These are phyloP conservation scores for Nicotiana paniculata DNA, from an alignment of 257 asterid species.

Conservation along the genomic window DNA sequence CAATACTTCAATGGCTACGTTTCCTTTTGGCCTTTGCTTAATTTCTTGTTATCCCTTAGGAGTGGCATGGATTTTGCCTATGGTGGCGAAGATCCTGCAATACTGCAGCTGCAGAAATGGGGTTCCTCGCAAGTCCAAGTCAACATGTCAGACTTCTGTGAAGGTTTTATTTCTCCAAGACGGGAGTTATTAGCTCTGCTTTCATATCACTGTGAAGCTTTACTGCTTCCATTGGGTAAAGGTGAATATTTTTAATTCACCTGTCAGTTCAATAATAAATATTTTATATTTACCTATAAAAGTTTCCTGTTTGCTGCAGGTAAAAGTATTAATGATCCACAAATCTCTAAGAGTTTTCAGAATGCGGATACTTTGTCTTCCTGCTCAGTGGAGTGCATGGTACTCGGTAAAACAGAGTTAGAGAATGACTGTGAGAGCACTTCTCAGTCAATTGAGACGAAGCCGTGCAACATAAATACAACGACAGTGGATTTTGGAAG, in stretches of 20 bases:
- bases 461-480: constrained; percentile 19
- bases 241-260: constrained; percentile 30
- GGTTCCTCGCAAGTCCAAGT: constrained; percentile 56
- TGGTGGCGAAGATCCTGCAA: constrained; percentile 47
- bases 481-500: constrained; percentile 25
- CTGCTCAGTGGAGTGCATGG: constrained; percentile 18
- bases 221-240: constrained; percentile 67
- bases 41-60: constrained; percentile 3
- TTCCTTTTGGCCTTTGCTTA: not conserved
- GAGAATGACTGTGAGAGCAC: constrained; percentile 31
- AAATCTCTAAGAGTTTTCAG: constrained; percentile 10
- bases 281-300: constrained; percentile 7
- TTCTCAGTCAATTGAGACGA: constrained; percentile 30
- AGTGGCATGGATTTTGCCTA: constrained; percentile 21
- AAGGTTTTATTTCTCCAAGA: constrained; percentile 86
- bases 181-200: constrained; percentile 60
- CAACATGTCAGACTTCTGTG: constrained; percentile 57
- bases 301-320: constrained; percentile 13
- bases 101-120: constrained; percentile 86
- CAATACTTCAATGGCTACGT: constrained; percentile 1
- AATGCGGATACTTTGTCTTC: not conserved
- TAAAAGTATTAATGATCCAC: constrained; percentile 30
- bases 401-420: constrained; percentile 27
- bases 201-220: constrained; percentile 56
- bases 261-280: not conserved